Evolutionary conservation across 768 basidiomycete species (phyloP).

Genomic region (Xerocomus spinulosus): DNA sequence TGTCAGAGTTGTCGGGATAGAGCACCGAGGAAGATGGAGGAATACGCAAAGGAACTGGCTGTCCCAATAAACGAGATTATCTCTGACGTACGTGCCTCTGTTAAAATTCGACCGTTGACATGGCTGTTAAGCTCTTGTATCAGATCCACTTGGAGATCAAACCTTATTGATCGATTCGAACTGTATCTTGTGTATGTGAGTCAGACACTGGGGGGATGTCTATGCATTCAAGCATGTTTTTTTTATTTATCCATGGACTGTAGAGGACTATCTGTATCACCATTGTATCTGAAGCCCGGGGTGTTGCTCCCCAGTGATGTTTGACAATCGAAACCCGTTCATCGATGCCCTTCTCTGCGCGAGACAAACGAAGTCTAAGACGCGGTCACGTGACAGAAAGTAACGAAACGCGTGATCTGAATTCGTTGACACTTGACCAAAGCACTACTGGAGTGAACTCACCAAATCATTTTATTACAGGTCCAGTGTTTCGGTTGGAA

Average conservation of each 20-base stretch:
- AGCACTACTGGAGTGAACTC: too few relatives aligned
- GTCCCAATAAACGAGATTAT: constrained; percentile 27
- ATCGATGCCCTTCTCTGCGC: too few relatives aligned
- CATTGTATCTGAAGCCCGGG: too few relatives aligned
- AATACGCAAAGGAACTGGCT: constrained; percentile 27
- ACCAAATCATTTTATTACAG: background rate
- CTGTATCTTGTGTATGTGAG: background rate
- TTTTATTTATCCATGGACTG: background rate
- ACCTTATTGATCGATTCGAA: constrained; percentile 22
- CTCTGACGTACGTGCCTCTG: constrained; percentile 21
- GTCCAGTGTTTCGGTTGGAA: constrained; percentile 23
- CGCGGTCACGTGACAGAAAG: constrained; percentile 23
- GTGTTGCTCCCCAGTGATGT: too few relatives aligned
- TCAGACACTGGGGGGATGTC: constrained; percentile 1
- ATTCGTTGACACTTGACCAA: background rate
- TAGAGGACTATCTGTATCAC: background rate
- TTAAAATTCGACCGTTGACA: background rate
- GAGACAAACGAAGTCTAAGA: constrained; percentile 1
- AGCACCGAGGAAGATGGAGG: constrained; percentile 26
- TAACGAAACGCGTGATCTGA: constrained; percentile 1
- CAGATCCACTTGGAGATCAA: constrained; percentile 29
- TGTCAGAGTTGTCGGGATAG: constrained; percentile 28
- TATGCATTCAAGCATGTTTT: constrained; percentile 4
- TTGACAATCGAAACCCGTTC: background rate
- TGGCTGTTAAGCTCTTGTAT: background rate